Conservation (phyloP, 2,329 filamentous ascomycete species). For the Camillea tinctor region DNA sequence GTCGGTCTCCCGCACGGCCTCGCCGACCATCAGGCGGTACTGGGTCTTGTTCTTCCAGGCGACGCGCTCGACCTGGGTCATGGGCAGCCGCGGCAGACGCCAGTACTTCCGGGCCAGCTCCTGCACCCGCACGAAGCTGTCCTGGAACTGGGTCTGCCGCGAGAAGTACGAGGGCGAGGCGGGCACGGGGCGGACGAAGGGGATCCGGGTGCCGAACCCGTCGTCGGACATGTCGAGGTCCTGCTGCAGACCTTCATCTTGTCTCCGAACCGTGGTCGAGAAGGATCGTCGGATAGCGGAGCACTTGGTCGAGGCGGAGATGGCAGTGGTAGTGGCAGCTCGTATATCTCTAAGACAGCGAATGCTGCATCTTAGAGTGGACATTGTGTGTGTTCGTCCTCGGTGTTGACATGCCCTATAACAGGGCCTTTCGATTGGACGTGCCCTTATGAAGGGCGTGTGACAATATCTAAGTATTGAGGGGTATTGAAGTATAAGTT, state of each 20-base stretch:
- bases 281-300: slow-evolving; percentile 19
- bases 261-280: slow-evolving; percentile 16
- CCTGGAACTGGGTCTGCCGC: slow-evolving; percentile 79
- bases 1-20: slow-evolving; percentile 71
- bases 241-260: slow-evolving; percentile 2
- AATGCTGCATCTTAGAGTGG: slow-evolving; percentile 29
- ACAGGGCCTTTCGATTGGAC: background rate
- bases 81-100: slow-evolving; percentile 66
- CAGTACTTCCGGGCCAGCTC: slow-evolving; percentile 70
- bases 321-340: slow-evolving; percentile 13
- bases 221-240: slow-evolving; percentile 1
- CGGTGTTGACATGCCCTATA: slow-evolving; percentile 26
- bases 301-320: slow-evolving; percentile 17
- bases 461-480: slow-evolving; percentile 1
- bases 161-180: slow-evolving; percentile 94
- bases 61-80: slow-evolving; percentile 66
- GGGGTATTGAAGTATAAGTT: slow-evolving; percentile 8
- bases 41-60: slow-evolving; percentile 79
- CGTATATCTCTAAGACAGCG: slow-evolving; percentile 32
- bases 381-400: slow-evolving; percentile 26
- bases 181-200: slow-evolving; percentile 73
- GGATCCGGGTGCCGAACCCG: slow-evolving; percentile 28
- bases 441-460: slow-evolving; percentile 2
- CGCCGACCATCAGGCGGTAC: slow-evolving; percentile 70
- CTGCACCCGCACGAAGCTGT: slow-evolving; percentile 74